Conservation (phyloP, 768 basidiomycete genomes). For the Russula olivacea region DNA sequence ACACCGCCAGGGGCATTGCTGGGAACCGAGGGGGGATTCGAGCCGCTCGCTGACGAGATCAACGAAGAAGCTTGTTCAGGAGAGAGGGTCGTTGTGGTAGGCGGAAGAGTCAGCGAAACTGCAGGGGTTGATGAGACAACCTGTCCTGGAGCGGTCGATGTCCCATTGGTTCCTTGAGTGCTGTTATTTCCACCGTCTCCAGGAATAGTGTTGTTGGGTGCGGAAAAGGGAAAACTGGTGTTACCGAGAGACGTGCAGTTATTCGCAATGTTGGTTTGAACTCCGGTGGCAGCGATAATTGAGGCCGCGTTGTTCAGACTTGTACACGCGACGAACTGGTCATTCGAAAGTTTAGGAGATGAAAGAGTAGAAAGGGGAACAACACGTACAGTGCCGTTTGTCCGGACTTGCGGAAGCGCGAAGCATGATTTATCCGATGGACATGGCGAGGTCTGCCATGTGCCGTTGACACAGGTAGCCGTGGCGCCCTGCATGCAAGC, state of each 20-base stretch:
- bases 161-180: constrained; percentile 5
- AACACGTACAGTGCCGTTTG: constrained; percentile 42
- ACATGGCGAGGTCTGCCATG: constrained; percentile 40
- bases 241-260: constrained; percentile 25
- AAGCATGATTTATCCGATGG: constrained; percentile 40
- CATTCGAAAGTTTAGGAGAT: neutral
- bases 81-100: constrained; percentile 40
- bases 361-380: neutral
- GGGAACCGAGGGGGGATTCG: constrained; percentile 29
- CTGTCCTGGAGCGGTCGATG: constrained; percentile 28
- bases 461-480: constrained; percentile 38
- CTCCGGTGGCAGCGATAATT: constrained; percentile 44
- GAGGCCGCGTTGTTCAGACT: constrained; percentile 43
- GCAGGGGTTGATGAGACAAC: constrained; percentile 27
- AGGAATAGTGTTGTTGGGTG: constrained; percentile 8
- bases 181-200: neutral
- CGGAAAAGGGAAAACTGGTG: constrained; percentile 26
- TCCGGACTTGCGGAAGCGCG: constrained; percentile 42
- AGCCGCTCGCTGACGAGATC: constrained; percentile 15
- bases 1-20: neutral
- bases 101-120: constrained; percentile 28
- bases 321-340: constrained; percentile 47
- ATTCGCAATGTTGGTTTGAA: constrained; percentile 37
- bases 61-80: constrained; percentile 37
- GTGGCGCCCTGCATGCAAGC: constrained; percentile 42